Percentiles rank a stretch among this genome's conserved stretches.
Conservation (phyloP, 768 basidiomycete genomes). For the Artomyces pyxidatus region DNA sequence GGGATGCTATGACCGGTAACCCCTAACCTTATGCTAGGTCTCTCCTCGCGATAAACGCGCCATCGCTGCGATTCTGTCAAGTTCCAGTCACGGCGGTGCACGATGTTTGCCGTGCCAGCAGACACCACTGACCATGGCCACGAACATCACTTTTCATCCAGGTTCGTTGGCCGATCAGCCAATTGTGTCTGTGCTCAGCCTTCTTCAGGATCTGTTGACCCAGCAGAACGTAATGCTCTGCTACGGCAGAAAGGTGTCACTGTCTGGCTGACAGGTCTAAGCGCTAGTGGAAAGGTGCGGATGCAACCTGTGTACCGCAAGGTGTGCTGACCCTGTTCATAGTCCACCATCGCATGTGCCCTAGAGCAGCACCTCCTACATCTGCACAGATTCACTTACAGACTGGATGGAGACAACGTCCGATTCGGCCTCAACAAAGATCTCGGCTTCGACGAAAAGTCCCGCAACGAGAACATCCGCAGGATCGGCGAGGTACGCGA, state of each 20-base stretch:
- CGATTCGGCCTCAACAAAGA: constrained; percentile 96
- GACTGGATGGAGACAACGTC: constrained; percentile 94
- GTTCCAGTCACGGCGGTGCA: too few species aligned
- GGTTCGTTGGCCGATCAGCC: constrained; percentile 30
- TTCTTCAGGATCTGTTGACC: constrained; percentile 59
- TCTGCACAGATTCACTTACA: constrained; percentile 76
- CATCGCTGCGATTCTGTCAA: too few species aligned
- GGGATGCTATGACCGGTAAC: too few species aligned
- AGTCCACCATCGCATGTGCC: constrained; percentile 97
- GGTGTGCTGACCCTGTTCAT: constrained; percentile 5
- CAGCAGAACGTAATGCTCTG: constrained; percentile 55
- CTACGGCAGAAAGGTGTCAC: constrained; percentile 82
- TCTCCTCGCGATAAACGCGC: too few species aligned
- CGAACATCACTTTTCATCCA: constrained; percentile 56
- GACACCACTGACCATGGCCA: too few species aligned
- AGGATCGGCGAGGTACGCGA: constrained; percentile 85
- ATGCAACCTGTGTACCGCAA: not conserved
- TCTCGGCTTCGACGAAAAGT: constrained; percentile 87
- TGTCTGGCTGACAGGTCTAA: constrained; percentile 95
- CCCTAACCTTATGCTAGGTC: too few species aligned
- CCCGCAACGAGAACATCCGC: constrained; percentile 92
- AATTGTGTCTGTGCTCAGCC: constrained; percentile 3
- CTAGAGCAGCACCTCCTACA: constrained; percentile 93
- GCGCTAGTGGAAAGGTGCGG: constrained; percentile 86
- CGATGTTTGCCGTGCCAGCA: too few species aligned